phyloP scores from a whole-genome alignment of 1,284 basidiomycete genomes.

The Heterobasidion occidentale region DNA sequence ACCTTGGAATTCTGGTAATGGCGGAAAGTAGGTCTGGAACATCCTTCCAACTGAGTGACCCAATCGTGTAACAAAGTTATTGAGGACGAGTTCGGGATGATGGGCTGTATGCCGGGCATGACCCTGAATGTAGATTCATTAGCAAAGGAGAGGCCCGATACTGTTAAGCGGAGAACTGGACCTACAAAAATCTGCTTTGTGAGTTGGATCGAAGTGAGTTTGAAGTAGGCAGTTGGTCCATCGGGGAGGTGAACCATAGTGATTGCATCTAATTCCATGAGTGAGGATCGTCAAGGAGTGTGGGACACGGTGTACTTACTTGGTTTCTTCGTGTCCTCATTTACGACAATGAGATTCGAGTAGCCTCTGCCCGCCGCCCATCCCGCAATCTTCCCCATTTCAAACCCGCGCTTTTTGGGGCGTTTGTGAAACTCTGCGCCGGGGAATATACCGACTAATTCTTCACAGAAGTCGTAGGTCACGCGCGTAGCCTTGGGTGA shows the following conservation, averaged over 20 bases:
- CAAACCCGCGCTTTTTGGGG: slow-evolving; percentile 90
- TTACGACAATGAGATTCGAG: slow-evolving; percentile 86
- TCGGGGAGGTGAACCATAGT: slow-evolving; percentile 87
- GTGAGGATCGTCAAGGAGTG: neutral
- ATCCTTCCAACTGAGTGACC: slow-evolving; percentile 91
- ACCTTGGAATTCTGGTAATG: slow-evolving; percentile 92
- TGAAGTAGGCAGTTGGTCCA: slow-evolving; percentile 96
- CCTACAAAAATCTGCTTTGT: slow-evolving; percentile 81
- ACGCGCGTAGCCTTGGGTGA: slow-evolving; percentile 79
- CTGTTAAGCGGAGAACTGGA: slow-evolving; percentile 1
- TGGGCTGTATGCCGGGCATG: slow-evolving; percentile 92
- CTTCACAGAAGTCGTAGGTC: slow-evolving; percentile 87
- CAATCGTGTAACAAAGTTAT: slow-evolving; percentile 91
- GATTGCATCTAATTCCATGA: slow-evolving; percentile 63
- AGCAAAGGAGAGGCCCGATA: slow-evolving; percentile 8
- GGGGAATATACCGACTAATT: slow-evolving; percentile 87
- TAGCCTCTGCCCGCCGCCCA: slow-evolving; percentile 92
- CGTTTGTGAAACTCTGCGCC: slow-evolving; percentile 91
- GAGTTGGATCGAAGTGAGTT: slow-evolving; percentile 82
- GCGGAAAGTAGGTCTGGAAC: slow-evolving; percentile 94
- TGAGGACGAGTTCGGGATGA: slow-evolving; percentile 92
- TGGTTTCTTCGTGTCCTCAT: slow-evolving; percentile 89
- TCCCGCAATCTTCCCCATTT: slow-evolving; percentile 86
- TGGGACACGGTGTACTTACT: slow-evolving; percentile 47
- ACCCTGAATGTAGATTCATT: slow-evolving; percentile 41